These are phyloP conservation scores for Mycotypha africana DNA, from an alignment of 371 early-diverging fungal species.

Conservation along the genomic window DNA sequence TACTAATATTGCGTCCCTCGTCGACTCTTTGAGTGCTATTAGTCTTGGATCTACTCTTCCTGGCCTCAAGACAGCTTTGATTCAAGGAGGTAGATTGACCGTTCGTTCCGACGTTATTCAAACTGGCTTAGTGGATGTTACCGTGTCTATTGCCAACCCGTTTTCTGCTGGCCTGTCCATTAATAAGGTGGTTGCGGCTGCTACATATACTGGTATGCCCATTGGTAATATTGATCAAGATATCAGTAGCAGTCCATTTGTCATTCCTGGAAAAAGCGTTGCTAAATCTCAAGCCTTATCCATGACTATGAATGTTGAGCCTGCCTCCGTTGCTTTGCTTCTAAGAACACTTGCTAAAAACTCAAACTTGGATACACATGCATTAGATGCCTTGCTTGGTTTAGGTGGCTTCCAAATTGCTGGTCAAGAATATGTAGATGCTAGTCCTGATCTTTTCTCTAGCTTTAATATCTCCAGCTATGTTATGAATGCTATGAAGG, in stretches of 20 bases:
- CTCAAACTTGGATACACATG: slow-evolving; percentile 34
- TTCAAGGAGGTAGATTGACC: slow-evolving; percentile 38
- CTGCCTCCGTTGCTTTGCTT: slow-evolving; percentile 37
- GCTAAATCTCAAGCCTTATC: slow-evolving; percentile 24
- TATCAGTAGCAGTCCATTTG: slow-evolving; percentile 31
- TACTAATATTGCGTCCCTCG: slow-evolving; percentile 42
- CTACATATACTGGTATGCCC: slow-evolving; percentile 44
- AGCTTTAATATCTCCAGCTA: slow-evolving; percentile 46
- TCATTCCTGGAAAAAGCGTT: slow-evolving; percentile 27
- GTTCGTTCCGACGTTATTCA: slow-evolving; percentile 35
- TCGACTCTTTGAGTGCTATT: slow-evolving; percentile 36
- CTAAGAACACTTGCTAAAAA: slow-evolving; percentile 45
- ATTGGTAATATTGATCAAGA: slow-evolving; percentile 33
- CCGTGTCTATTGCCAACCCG: slow-evolving; percentile 52
- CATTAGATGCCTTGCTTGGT: slow-evolving; percentile 49
- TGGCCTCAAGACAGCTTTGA: slow-evolving; percentile 41
- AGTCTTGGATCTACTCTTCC: slow-evolving; percentile 46
- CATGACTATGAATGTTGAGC: slow-evolving; percentile 41
- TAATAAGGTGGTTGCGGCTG: slow-evolving; percentile 41
- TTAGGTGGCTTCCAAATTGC: slow-evolving; percentile 41
- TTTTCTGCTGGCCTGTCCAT: slow-evolving; percentile 48
- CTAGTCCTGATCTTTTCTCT: slow-evolving; percentile 33
- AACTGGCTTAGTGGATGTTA: slow-evolving; percentile 43
- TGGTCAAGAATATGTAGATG: slow-evolving; percentile 29
- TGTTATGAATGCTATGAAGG: slow-evolving; percentile 46